Percentiles rank a stretch among this genome's conserved stretches.
These are phyloP conservation scores for Populus davidiana DNA, from an alignment of 345 rosid species.

Conservation along the genomic window DNA sequence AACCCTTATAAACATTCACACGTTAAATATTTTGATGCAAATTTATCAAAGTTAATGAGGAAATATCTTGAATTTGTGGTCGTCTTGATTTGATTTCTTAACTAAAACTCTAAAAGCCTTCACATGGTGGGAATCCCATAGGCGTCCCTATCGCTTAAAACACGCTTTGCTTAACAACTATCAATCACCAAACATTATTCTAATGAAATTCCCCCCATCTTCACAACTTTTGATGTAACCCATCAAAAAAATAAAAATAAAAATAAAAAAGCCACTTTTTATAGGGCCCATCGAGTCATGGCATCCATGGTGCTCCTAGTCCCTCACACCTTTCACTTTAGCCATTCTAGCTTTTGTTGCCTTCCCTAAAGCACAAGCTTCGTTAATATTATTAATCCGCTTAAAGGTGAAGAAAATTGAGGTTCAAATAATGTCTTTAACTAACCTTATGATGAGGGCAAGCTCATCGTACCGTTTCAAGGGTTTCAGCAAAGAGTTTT, in stretches of 20 bases:
- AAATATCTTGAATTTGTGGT: not conserved
- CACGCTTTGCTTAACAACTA: slow-evolving; percentile 1
- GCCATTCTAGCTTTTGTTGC: not conserved
- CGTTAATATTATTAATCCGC: too few relatives aligned
- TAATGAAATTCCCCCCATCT: slow-evolving; percentile 3
- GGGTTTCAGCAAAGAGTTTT: too few relatives aligned
- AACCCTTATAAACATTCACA: too few relatives aligned
- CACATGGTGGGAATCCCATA: too few relatives aligned
- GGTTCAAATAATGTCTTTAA: not conserved
- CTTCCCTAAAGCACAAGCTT: not conserved
- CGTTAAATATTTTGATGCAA: not conserved
- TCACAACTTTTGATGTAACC: not conserved
- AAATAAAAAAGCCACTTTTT: not conserved
- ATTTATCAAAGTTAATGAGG: not conserved
- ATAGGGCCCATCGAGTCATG: not conserved
- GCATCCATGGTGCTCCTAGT: slow-evolving; percentile 1
- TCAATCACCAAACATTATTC: slow-evolving; percentile 5
- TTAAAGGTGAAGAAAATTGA: not conserved
- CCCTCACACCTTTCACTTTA: not conserved
- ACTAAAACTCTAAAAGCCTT: not conserved
- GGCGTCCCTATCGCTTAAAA: not conserved
- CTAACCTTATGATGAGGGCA: not conserved
- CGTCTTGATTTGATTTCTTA: slow-evolving; percentile 1
- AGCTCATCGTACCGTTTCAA: not conserved
- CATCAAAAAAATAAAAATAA: too few relatives aligned